phyloP scores from a whole-genome alignment of 805 yeast species.

The Kodamaea jinghongensis region DNA sequence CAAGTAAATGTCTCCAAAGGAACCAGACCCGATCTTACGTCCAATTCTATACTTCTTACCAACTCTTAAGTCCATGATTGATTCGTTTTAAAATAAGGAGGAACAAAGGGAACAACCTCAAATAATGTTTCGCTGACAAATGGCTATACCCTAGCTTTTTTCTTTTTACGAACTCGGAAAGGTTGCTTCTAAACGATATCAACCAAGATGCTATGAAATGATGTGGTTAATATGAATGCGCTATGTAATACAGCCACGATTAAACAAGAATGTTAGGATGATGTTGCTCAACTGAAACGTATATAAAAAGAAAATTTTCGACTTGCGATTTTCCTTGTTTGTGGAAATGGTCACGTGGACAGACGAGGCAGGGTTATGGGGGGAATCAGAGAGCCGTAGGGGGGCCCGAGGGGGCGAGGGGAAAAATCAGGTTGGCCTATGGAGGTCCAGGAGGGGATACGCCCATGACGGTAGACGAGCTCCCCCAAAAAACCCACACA shows the following conservation, averaged over 20 bases:
- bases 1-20: slow-evolving; percentile 94
- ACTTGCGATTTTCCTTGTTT: no score
- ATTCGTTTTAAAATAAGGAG: neutral
- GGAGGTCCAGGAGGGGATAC: neutral
- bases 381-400: neutral
- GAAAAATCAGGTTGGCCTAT: no score
- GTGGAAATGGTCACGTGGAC: neutral
- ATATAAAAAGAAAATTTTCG: no score
- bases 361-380: neutral
- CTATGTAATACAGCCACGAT: no score
- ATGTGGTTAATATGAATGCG: no score
- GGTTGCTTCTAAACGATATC: no score
- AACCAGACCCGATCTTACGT: slow-evolving; percentile 94
- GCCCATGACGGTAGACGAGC: no score
- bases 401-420: neutral
- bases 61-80: slow-evolving; percentile 64
- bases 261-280: no score
- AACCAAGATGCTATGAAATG: no score
- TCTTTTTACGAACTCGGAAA: neutral
- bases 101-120: no score
- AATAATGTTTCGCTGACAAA: neutral
- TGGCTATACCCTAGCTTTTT: neutral
- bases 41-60: slow-evolving; percentile 94
- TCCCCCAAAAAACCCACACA: no score
- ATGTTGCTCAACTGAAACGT: no score